phyloP scores from a whole-genome alignment of 495 filamentous ascomycete species.

The Aspergillus cavernicola region DNA sequence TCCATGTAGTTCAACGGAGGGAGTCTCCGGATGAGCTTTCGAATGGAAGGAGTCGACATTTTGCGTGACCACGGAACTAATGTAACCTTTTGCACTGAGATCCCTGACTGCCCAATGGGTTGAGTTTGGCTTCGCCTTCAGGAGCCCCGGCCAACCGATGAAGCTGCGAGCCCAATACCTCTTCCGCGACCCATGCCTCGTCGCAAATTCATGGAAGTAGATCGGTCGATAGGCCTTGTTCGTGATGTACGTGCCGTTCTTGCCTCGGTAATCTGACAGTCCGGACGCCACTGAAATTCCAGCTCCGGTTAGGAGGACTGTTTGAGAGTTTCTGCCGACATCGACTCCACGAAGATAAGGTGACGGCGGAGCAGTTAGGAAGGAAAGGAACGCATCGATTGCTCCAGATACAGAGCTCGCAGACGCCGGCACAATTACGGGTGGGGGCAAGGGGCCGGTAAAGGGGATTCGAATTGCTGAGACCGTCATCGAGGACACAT shows the following conservation, averaged over 20 bases:
- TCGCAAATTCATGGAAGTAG: constrained; percentile 84
- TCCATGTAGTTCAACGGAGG: constrained; percentile 85
- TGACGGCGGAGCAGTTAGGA: constrained; percentile 60
- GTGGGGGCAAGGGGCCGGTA: constrained; percentile 75
- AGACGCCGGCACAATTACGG: constrained; percentile 65
- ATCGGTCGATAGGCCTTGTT: constrained; percentile 89
- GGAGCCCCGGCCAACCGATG: constrained; percentile 80
- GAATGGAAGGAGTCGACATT: constrained; percentile 96
- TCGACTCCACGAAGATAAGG: constrained; percentile 44
- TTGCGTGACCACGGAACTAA: constrained; percentile 82
- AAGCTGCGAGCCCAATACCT: constrained; percentile 96
- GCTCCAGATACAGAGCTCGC: constrained; percentile 70
- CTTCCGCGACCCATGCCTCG: constrained; percentile 81
- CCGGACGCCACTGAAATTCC: constrained; percentile 93
- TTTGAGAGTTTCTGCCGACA: constrained; percentile 45
- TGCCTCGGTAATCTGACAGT: constrained; percentile 87
- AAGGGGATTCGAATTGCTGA: constrained; percentile 86
- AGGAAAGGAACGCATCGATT: constrained; percentile 67
- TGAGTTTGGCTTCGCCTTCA: constrained; percentile 73
- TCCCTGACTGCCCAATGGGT: constrained; percentile 73
- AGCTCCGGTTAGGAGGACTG: constrained; percentile 85
- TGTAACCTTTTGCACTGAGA: constrained; percentile 65
- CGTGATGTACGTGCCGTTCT: constrained; percentile 84
- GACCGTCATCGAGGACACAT: constrained; percentile 54
- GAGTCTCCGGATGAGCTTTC: constrained; percentile 66